Evolutionary conservation across 257 asterid species (phyloP), one percentile per base, ranked within the genome.

Genomic region (Nyctanthes arbortristis): DNA sequence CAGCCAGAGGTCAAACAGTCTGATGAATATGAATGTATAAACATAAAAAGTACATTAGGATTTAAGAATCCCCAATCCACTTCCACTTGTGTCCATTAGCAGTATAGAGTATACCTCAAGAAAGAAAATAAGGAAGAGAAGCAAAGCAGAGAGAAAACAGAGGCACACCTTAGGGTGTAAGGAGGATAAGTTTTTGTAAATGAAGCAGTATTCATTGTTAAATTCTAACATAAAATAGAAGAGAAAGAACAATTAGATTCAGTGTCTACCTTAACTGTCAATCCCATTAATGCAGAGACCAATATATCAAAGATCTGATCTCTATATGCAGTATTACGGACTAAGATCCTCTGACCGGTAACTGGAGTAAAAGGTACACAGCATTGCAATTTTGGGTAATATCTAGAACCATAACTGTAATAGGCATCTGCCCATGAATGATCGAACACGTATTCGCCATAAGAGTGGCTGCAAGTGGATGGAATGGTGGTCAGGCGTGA

Each of bases 371-470:
- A 91, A 64, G 99, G 99, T 66, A 93, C 96, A 47, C 91, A 87
- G 71, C 90, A 81, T 66, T 91, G 99, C 69, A 91, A 69, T 71
- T 93, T 93, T n/a, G 99, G 99, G 77, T 91, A 93, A 82, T 91
- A 93, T 82, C 93, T 91, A 73, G 86, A 67, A 54, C 99, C 96
- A 68, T 78, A 89, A 76, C 82, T 81, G 81, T 89, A 84, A 62
- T 91, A 93, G 79, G 99, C 96, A 73, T 91, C 95, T 40, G 99
- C 99, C 97, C 97, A 93, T 73, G 99, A 93, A 81, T 89, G 94
- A 79, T 93, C 99, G 75, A 93, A 91, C 76, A 93, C 99, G 76
- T 89, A 93, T 82, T 93, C 99, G 75, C 99, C 97, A 72, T 88
- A 93, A 47, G 99, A 93, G 80, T 93, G 99, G 88, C 99, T 93